phyloP scores from a whole-genome alignment of 2,329 filamentous ascomycete species.

The Fusarium setosum region DNA sequence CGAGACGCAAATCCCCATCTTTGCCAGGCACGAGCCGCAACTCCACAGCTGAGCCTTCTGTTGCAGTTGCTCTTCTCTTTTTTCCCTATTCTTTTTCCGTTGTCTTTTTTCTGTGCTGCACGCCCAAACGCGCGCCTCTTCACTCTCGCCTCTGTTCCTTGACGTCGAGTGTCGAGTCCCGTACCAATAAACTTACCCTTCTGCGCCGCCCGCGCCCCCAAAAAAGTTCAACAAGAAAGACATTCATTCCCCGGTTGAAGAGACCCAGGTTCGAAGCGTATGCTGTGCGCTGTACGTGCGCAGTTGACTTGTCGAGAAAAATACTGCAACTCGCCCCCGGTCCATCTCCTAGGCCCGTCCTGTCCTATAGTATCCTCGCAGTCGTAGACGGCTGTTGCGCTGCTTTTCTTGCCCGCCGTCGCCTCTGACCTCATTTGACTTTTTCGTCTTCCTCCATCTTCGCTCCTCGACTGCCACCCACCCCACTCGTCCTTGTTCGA shows the following conservation, averaged over 20 bases:
- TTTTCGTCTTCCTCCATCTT: constrained; percentile 43
- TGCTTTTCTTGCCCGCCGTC: constrained; percentile 39
- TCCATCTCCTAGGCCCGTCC: constrained; percentile 32
- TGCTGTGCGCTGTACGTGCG: constrained; percentile 26
- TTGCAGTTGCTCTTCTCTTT: constrained; percentile 13
- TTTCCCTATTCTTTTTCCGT: constrained; percentile 22
- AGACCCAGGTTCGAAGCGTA: constrained; percentile 12
- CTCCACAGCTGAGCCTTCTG: constrained; percentile 35
- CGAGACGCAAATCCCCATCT: constrained; percentile 34
- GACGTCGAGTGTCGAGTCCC: constrained; percentile 31
- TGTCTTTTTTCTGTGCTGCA: constrained; percentile 13
- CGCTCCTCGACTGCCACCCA: constrained; percentile 42
- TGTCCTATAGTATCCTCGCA: constrained; percentile 34
- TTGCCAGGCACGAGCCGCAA: constrained; percentile 38
- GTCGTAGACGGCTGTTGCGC: constrained; percentile 32
- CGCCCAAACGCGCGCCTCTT: constrained; percentile 12
- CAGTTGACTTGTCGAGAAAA: constrained; percentile 35
- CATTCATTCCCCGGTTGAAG: constrained; percentile 7
- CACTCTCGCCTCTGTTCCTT: constrained; percentile 5
- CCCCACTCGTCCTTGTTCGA: constrained; percentile 44
- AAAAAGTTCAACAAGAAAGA: constrained; percentile 4
- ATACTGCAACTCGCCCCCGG: constrained; percentile 31
- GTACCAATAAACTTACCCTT: constrained; percentile 5
- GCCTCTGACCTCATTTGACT: constrained; percentile 57
- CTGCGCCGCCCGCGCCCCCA: constrained; percentile 12